phyloP scores from a whole-genome alignment of 805 yeast species.

The Clavispora asparagi region DNA sequence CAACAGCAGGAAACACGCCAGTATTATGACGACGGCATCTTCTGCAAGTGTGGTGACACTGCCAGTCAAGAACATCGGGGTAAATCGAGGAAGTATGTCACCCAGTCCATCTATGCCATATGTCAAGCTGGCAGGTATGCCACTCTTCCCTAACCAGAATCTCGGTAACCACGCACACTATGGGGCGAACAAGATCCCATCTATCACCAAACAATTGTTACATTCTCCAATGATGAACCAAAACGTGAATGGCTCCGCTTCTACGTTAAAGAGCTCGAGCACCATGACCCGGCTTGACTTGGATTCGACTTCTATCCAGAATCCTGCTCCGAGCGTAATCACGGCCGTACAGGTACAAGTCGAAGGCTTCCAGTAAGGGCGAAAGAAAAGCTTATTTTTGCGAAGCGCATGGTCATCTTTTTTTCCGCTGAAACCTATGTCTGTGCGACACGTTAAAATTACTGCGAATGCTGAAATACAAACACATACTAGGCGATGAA shows the following conservation, averaged over 20 bases:
- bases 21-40: conserved; percentile 16
- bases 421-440: neutral
- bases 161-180: conserved; percentile 13
- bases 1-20: conserved; percentile 11
- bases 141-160: conserved; percentile 14
- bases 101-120: conserved; percentile 13
- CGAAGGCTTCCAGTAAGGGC: conserved; percentile 14
- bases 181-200: conserved; percentile 8
- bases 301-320: conserved; percentile 20
- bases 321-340: conserved; percentile 31
- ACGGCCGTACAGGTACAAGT: conserved; percentile 37
- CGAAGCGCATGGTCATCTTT: neutral
- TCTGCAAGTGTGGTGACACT: conserved; percentile 11
- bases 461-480: neutral
- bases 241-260: conserved; percentile 16
- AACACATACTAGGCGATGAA: neutral
- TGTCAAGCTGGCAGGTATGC: conserved; percentile 12
- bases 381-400: neutral
- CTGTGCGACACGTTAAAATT: neutral
- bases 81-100: conserved; percentile 7
- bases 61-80: conserved; percentile 4
- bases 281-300: conserved; percentile 28
- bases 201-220: conserved; percentile 8
- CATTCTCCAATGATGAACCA: conserved; percentile 13
- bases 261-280: conserved; percentile 26